A percentile compares a stretch with the other conserved stretches of the same genome.
Conservation (phyloP, 305 asterid species). For the Rubia balearica region DNA sequence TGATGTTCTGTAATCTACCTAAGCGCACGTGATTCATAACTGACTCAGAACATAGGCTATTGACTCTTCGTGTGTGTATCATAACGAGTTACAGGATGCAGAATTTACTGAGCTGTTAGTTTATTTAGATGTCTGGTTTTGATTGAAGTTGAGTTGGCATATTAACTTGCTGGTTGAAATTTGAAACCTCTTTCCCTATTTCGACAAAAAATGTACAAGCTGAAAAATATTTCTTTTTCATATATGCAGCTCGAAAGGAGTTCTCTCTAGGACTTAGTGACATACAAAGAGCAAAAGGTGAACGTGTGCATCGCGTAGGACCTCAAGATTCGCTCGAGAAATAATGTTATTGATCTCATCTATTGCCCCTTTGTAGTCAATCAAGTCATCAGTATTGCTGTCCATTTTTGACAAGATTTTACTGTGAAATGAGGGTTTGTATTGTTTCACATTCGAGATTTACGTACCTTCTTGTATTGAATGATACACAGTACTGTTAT, state of each 20-base stretch:
- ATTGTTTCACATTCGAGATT: not conserved
- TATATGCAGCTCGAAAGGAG: slow-evolving; percentile 72
- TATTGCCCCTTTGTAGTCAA: not conserved
- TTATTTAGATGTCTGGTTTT: not conserved
- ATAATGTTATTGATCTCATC: not conserved
- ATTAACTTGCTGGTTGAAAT: not conserved
- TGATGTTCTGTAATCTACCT: not conserved
- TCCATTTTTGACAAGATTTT: not conserved
- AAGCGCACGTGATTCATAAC: not conserved
- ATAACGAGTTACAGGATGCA: not conserved
- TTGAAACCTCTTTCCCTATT: not conserved
- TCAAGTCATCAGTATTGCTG: not conserved
- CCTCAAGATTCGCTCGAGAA: not conserved
- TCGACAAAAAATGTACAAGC: not conserved
- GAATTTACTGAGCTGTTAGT: not conserved
- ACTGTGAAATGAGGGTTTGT: not conserved
- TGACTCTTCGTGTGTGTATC: not conserved
- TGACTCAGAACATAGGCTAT: not conserved
- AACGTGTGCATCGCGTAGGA: not conserved
- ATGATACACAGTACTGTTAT: not conserved
- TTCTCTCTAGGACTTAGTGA: slow-evolving; percentile 52
- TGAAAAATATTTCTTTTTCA: slow-evolving; percentile 3
- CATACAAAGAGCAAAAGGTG: slow-evolving; percentile 11
- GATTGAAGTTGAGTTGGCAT: not conserved
- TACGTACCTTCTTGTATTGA: not conserved